phyloP scores from a whole-genome alignment of 2,329 filamentous ascomycete species.

The Apiospora sp. region DNA sequence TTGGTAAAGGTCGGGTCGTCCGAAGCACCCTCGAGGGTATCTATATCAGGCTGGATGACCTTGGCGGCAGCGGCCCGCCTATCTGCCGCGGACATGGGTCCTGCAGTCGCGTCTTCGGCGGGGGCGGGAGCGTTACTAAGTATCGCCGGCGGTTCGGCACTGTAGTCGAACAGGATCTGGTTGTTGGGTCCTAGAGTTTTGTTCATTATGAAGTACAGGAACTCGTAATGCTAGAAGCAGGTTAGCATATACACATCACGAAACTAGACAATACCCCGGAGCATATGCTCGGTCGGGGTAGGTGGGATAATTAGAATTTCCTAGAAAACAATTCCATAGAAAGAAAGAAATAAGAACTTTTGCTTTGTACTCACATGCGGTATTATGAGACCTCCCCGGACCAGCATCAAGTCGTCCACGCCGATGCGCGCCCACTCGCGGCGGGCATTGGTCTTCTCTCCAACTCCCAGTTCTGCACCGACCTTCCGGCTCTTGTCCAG shows the following conservation, averaged over 20 bases:
- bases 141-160: slow-evolving; percentile 54
- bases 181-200: slow-evolving; percentile 78
- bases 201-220: slow-evolving; percentile 97
- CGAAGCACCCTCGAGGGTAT: slow-evolving; percentile 73
- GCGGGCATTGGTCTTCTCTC: slow-evolving; percentile 70
- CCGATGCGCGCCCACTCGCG: slow-evolving; percentile 92
- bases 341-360: slow-evolving; percentile 14
- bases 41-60: slow-evolving; percentile 54
- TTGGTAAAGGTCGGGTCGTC: slow-evolving; percentile 87
- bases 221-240: slow-evolving; percentile 82
- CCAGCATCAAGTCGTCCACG: slow-evolving; percentile 94
- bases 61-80: slow-evolving; percentile 46
- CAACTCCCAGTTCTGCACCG: slow-evolving; percentile 82
- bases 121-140: slow-evolving; percentile 29
- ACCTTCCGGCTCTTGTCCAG: slow-evolving; percentile 91
- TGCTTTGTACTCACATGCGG: slow-evolving; percentile 76
- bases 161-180: slow-evolving; percentile 79
- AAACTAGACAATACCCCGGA: not conserved
- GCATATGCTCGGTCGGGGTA: not conserved
- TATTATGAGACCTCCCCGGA: slow-evolving; percentile 88
- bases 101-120: slow-evolving; percentile 29
- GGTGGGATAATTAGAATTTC: not conserved
- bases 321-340: slow-evolving; percentile 22
- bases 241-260: slow-evolving; percentile 32
- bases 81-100: slow-evolving; percentile 49